Evolutionary conservation across 2,329 filamentous ascomycete species (phyloP).

Genomic region (Grosmannia penicillata): DNA sequence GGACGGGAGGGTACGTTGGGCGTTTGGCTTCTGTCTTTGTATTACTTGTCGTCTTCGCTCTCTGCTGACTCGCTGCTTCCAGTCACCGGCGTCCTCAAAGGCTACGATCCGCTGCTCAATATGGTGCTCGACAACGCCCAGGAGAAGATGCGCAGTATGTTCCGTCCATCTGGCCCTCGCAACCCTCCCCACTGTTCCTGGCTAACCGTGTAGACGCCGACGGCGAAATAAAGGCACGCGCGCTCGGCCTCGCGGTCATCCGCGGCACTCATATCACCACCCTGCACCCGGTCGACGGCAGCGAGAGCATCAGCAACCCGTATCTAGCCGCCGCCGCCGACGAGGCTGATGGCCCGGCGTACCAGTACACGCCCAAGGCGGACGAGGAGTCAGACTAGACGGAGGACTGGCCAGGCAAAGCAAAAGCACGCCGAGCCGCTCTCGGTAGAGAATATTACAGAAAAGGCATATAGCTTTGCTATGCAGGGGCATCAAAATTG

Average conservation of each 20-base stretch:
- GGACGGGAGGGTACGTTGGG: constrained; percentile 61
- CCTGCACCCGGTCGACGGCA: constrained; percentile 85
- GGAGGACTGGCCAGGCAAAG: too few relatives aligned
- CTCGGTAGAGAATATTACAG: too few relatives aligned
- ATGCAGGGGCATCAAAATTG: too few relatives aligned
- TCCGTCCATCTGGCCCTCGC: not conserved
- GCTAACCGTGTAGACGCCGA: constrained; percentile 60
- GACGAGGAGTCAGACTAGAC: not conserved
- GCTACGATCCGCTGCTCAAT: constrained; percentile 97
- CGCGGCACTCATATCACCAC: constrained; percentile 85
- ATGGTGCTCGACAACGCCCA: constrained; percentile 89
- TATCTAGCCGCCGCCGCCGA: constrained; percentile 65
- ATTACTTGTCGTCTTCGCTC: too few relatives aligned
- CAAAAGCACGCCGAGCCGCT: too few relatives aligned
- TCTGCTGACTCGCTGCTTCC: constrained; percentile 3
- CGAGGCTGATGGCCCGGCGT: constrained; percentile 8
- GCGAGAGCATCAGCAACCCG: constrained; percentile 89
- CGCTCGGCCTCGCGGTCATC: constrained; percentile 76
- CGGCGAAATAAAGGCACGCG: constrained; percentile 69
- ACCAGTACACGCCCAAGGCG: constrained; percentile 10
- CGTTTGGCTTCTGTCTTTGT: not conserved
- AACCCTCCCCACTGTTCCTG: not conserved
- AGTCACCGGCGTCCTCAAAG: constrained; percentile 85
- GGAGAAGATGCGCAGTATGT: constrained; percentile 71
- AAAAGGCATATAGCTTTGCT: too few relatives aligned